phyloP scores from a whole-genome alignment of 2,329 filamentous ascomycete species.

The Trichoderma guizhouense region DNA sequence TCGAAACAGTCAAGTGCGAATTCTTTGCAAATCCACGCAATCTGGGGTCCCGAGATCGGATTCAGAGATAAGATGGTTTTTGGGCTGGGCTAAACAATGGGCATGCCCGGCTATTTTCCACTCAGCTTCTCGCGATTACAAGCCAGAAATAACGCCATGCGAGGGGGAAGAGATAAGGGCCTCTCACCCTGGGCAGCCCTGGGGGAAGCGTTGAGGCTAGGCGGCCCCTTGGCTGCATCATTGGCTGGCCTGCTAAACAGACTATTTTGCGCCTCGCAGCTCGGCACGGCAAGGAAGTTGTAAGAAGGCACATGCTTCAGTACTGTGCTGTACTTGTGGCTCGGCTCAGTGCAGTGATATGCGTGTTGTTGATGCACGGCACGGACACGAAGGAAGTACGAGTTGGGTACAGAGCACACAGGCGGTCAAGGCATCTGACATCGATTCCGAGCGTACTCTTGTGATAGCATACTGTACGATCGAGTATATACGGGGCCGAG shows the following conservation, averaged over 20 bases:
- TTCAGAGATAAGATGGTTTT: background rate
- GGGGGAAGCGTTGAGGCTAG: background rate
- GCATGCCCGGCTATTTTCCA: background rate
- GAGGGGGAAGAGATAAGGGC: slow-evolving; percentile 17
- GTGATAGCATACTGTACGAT: background rate
- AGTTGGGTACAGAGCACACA: background rate
- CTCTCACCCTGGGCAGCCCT: background rate
- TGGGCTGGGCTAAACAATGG: background rate
- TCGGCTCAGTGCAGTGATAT: background rate
- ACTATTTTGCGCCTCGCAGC: slow-evolving; percentile 16
- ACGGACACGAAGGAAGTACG: background rate
- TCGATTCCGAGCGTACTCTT: background rate
- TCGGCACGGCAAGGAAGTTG: background rate
- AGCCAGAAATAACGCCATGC: slow-evolving; percentile 15
- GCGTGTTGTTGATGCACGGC: background rate
- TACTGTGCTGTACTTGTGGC: background rate
- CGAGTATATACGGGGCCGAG: background rate
- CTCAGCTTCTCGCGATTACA: slow-evolving; percentile 14
- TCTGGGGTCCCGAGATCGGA: slow-evolving; percentile 5
- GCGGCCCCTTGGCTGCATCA: background rate
- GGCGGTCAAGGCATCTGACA: background rate
- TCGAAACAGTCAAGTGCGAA: background rate
- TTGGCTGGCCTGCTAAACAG: slow-evolving; percentile 5
- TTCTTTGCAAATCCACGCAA: background rate
- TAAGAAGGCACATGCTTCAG: background rate